Base-by-base conservation (phyloP, 768 basidiomycete genomes). In the Amanita brunnescens region DNA sequence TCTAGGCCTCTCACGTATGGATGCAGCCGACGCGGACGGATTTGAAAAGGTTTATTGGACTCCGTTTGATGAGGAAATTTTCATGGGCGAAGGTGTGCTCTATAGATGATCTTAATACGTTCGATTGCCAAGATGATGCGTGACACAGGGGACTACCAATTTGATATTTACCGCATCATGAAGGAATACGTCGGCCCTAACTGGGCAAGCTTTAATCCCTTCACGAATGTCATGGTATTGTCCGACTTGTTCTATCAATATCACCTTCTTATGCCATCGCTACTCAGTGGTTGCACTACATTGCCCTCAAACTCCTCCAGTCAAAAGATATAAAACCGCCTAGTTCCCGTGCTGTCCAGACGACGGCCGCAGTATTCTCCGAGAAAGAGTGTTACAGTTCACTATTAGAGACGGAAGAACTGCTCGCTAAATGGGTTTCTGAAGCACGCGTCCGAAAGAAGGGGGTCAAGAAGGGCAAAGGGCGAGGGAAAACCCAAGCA, bases 141-240 rank as follows among this genome's bases (percentile, higher is more conserved):
- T 58, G 16, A 12, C 55, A 49, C 54, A 88, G 87, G 91, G 8
- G 90, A 92, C 63, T 88, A 90, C 60, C 96, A 98, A 64, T 97
- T 91, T 65, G 92, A 97, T 61, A 74, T 97, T 3, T 99, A 99
- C 61, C 80, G 95, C 38, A 78, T 85, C 68, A 97, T 98, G 91
- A 73, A 74, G 44, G 69, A 71, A 26, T 68, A 81, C 55, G 81
- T 79, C 41, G 68, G 73, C 5, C 70, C 71, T 32, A 63, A 72
- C 37, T 99, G 96, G 96, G 76, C 79, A 57, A 75, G 66, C 8
- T 96, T 83, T 63, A 75, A 80, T 51, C 91, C 91, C 1, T 66
- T 86, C 14, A 93, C 91, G 8, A 98, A 97, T 62, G 81, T 96
- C 33, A 81, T 98, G 80, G 95, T 94, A 61, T 61, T 80, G 59